Percentiles rank a stretch among this genome's conserved stretches.
Conservation (phyloP, 2,329 filamentous ascomycete genomes). For the Botrytis porri region DNA sequence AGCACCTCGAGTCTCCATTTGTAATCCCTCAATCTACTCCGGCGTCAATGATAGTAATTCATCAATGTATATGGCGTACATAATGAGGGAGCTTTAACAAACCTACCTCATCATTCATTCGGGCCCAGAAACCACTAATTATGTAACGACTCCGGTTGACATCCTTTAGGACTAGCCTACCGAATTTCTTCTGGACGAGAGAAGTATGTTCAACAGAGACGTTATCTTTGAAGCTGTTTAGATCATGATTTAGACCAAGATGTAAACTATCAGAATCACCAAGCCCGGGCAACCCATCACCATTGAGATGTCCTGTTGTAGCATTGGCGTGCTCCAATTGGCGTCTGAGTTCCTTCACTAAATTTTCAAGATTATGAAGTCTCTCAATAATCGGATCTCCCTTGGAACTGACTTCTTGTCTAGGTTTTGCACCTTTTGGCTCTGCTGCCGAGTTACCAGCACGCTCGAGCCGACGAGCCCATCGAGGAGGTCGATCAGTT, state of each 20-base stretch:
- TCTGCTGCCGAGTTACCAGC: slow-evolving; percentile 34
- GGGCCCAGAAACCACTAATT: slow-evolving; percentile 54
- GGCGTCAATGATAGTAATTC: slow-evolving; percentile 26
- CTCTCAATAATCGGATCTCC: slow-evolving; percentile 48
- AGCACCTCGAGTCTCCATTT: slow-evolving; percentile 40
- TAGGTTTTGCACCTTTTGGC: slow-evolving; percentile 21
- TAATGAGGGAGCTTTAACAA: neutral
- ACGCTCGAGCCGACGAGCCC: slow-evolving; percentile 51
- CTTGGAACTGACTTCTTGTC: slow-evolving; percentile 33
- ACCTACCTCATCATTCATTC: slow-evolving; percentile 53
- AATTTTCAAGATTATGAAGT: slow-evolving; percentile 47
- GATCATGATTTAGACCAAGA: slow-evolving; percentile 27
- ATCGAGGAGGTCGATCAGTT: slow-evolving; percentile 50
- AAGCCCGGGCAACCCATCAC: slow-evolving; percentile 20
- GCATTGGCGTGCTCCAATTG: slow-evolving; percentile 47
- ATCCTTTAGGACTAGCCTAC: slow-evolving; percentile 48
- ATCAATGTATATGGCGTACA: slow-evolving; percentile 9
- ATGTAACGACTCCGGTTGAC: slow-evolving; percentile 44
- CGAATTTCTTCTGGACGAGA: slow-evolving; percentile 44
- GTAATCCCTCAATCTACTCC: slow-evolving; percentile 45
- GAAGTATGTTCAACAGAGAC: neutral
- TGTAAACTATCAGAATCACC: slow-evolving; percentile 37
- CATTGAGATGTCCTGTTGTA: neutral
- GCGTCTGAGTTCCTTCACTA: slow-evolving; percentile 50
- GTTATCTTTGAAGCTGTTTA: slow-evolving; percentile 20